Conservation (phyloP, 2,329 filamentous ascomycete genomes). For the Penicillium sp. region DNA sequence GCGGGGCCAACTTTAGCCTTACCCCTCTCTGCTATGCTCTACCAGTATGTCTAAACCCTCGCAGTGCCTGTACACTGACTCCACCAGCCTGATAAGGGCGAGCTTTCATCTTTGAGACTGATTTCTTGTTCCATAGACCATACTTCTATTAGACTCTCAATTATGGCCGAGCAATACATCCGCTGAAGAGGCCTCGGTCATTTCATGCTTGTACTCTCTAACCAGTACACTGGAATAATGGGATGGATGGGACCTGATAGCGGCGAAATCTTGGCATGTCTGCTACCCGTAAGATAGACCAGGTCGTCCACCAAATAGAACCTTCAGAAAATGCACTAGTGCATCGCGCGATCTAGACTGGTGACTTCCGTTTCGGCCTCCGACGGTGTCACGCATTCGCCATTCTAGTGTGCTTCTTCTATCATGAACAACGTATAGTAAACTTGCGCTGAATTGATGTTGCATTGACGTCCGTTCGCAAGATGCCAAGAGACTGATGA, state of each 20-base stretch:
- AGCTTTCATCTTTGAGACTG: background rate
- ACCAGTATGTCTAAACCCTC: background rate
- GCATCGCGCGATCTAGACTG: conserved; percentile 1
- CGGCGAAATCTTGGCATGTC: background rate
- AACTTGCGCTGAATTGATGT: conserved; percentile 7
- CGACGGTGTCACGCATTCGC: conserved; percentile 1
- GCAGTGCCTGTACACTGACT: background rate
- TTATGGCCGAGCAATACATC: background rate
- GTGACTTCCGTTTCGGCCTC: conserved; percentile 5
- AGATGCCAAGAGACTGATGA: background rate
- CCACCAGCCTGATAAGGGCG: too few species aligned
- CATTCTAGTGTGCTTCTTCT: conserved; percentile 7
- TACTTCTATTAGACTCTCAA: background rate
- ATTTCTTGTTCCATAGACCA: background rate
- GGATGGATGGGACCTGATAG: background rate
- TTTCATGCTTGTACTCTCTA: background rate
- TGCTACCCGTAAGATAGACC: background rate
- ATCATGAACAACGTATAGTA: conserved; percentile 1
- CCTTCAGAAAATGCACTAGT: background rate
- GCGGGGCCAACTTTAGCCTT: background rate
- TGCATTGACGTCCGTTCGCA: conserved; percentile 5
- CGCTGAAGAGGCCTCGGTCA: background rate
- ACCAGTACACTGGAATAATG: background rate
- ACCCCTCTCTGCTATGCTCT: conserved; percentile 1
- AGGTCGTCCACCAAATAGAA: background rate